Evolutionary conservation across 129 eudicot species (phyloP).

Genomic region (Lactuca sativa): DNA sequence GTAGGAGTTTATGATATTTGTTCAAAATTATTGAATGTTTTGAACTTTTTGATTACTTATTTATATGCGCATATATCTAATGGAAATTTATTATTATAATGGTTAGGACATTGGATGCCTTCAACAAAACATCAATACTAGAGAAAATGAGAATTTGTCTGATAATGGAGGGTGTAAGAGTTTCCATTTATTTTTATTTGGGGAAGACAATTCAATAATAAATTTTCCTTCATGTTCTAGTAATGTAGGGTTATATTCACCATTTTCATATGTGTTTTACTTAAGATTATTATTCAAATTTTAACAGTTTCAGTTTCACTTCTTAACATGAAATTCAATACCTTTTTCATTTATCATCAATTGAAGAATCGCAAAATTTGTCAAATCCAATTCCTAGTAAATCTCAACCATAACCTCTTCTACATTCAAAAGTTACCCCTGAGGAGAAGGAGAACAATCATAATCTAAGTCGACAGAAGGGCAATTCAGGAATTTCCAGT

Average conservation of each 20-base stretch:
- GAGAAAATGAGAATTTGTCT: constrained; percentile 25
- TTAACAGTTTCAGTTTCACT: constrained; percentile 23
- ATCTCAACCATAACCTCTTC: constrained; percentile 25
- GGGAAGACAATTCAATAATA: background rate
- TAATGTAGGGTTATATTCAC: constrained; percentile 38
- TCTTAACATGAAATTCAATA: constrained; percentile 40
- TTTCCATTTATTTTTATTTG: constrained; percentile 17
- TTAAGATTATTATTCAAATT: background rate
- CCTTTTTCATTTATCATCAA: constrained; percentile 49
- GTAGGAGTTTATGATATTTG: too few species aligned
- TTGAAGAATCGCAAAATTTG: constrained; percentile 31
- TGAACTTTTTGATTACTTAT: too few species aligned
- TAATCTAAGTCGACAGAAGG: constrained; percentile 31
- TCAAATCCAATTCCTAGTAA: constrained; percentile 13
- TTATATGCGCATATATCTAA: too few species aligned
- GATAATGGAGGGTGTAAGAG: constrained; percentile 45
- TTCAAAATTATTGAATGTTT: too few species aligned
- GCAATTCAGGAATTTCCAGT: constrained; percentile 4
- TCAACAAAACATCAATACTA: constrained; percentile 25
- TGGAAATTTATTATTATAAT: background rate
- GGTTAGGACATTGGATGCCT: constrained; percentile 32
- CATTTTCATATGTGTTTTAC: background rate
- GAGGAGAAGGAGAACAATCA: constrained; percentile 1
- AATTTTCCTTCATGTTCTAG: constrained; percentile 41
- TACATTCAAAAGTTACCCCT: background rate